Percentiles rank a stretch among this genome's conserved stretches.
phyloP scores from a whole-genome alignment of 2,329 filamentous ascomycete species.

The Tolypocladium cylindrosporum region DNA sequence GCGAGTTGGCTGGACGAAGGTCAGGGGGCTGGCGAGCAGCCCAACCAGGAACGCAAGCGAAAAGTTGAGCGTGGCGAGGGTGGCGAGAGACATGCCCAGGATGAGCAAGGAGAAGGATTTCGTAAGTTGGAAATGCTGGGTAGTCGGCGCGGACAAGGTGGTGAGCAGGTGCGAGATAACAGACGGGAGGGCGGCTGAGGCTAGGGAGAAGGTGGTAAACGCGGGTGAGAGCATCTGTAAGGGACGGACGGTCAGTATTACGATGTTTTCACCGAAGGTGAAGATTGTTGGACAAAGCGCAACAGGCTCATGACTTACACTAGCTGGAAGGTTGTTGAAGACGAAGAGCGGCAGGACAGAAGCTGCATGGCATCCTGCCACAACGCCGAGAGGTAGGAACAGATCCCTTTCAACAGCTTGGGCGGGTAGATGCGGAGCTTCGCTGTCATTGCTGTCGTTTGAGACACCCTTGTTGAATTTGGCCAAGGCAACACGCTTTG shows the following conservation, averaged over 20 bases:
- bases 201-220: conserved; percentile 47
- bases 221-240: conserved; percentile 45
- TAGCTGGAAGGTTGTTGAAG: conserved; percentile 65
- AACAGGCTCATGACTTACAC: conserved; percentile 39
- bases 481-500: not conserved
- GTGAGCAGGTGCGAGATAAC: conserved; percentile 46
- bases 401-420: conserved; percentile 50
- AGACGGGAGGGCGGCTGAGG: conserved; percentile 47
- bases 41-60: conserved; percentile 80
- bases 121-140: conserved; percentile 66
- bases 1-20: conserved; percentile 52
- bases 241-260: not conserved
- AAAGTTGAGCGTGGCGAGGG: conserved; percentile 93
- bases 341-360: conserved; percentile 73
- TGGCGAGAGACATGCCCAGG: conserved; percentile 82
- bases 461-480: not conserved
- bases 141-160: conserved; percentile 39
- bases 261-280: not conserved
- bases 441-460: conserved; percentile 16
- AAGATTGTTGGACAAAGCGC: not conserved
- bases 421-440: conserved; percentile 9
- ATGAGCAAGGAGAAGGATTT: conserved; percentile 90
- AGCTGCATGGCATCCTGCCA: conserved; percentile 63
- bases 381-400: conserved; percentile 62
- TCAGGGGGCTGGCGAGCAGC: conserved; percentile 65